Evolutionary conservation across 2,329 filamentous ascomycete species (phyloP).

Genomic region (Metarhizium sp.): DNA sequence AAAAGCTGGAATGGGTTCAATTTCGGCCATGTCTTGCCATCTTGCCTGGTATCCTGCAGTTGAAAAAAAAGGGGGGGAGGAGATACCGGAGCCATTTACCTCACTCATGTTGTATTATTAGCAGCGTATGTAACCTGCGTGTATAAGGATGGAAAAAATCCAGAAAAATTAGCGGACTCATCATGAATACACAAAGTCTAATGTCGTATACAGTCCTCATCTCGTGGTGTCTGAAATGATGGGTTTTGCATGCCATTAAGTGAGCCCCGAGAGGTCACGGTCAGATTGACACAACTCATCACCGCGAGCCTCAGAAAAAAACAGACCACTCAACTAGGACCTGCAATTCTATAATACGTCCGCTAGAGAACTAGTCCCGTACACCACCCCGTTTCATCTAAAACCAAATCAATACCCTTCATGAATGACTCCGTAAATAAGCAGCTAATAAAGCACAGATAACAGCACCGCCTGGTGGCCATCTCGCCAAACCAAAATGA

Average conservation of each 20-base stretch:
- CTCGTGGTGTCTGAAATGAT: no score
- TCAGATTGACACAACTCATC: no score
- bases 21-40: not conserved
- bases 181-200: not conserved
- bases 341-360: not conserved
- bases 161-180: not conserved
- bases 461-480: not conserved
- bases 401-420: not conserved
- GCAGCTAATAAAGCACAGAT: not conserved
- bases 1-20: not conserved
- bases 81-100: not conserved
- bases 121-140: constrained; percentile 6
- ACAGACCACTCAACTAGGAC: not conserved
- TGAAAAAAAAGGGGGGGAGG: not conserved
- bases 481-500: not conserved
- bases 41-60: not conserved
- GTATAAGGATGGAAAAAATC: constrained; percentile 1
- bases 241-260: no score
- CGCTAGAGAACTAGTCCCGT: not conserved
- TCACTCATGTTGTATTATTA: constrained; percentile 6
- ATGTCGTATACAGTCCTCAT: not conserved
- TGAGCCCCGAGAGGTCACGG: no score
- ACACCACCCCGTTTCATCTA: not conserved
- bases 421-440: not conserved
- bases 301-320: not conserved